Evolutionary conservation across 2,329 filamentous ascomycete genomes (phyloP).

Genomic region (Coniella vitis): DNA sequence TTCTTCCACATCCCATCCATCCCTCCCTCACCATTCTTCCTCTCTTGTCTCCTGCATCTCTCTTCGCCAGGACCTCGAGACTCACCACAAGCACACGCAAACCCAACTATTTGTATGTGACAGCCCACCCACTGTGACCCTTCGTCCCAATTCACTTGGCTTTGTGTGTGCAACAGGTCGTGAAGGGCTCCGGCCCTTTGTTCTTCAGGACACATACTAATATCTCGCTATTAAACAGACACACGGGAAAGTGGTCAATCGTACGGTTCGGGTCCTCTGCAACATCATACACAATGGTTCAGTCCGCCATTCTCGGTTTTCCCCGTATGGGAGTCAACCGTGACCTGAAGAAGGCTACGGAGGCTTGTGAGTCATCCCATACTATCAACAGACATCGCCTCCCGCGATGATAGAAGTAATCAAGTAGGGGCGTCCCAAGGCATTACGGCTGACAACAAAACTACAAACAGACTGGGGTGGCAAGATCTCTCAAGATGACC

Average conservation of each 20-base stretch:
- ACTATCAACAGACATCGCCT: conserved; percentile 30
- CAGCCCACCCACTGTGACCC: no score
- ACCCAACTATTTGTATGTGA: conserved; percentile 1
- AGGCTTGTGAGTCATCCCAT: conserved; percentile 62
- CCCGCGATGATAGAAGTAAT: background rate
- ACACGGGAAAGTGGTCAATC: conserved; percentile 10
- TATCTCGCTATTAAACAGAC: conserved; percentile 1
- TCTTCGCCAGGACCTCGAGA: conserved; percentile 15
- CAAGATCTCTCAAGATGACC: conserved; percentile 87
- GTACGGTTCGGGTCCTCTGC: conserved; percentile 11
- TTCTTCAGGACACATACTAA: background rate
- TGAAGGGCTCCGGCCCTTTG: no score
- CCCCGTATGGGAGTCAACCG: conserved; percentile 97
- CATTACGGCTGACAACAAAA: conserved; percentile 11
- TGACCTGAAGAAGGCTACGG: conserved; percentile 99
- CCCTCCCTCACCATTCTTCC: conserved; percentile 10
- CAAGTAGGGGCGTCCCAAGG: conserved; percentile 17
- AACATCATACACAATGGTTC: conserved; percentile 47
- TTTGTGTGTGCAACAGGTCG: no score
- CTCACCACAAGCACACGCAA: background rate
- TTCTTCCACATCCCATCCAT: conserved; percentile 2
- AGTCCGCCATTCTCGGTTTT: conserved; percentile 86
- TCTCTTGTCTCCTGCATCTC: conserved; percentile 11
- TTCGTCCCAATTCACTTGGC: no score
- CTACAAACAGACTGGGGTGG: conserved; percentile 68